Evolutionary conservation across 2,329 filamentous ascomycete species (phyloP).

Genomic region (Ustulina deusta): DNA sequence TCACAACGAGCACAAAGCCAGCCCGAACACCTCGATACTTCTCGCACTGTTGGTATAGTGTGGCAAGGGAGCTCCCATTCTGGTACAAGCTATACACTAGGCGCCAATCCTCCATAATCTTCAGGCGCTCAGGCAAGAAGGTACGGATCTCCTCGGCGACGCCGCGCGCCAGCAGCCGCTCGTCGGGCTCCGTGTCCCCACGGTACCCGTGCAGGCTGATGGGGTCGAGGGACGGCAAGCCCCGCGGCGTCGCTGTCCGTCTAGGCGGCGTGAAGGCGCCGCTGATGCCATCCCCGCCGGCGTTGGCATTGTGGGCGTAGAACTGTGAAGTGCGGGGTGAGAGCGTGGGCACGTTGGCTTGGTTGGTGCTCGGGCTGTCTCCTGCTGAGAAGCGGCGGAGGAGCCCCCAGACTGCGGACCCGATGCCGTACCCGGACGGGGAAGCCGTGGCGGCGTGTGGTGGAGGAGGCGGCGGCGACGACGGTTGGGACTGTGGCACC

Average conservation of each 20-base stretch:
- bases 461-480: conserved; percentile 29
- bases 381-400: conserved; percentile 74
- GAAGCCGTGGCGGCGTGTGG: conserved; percentile 30
- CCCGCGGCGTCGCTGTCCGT: conserved; percentile 61
- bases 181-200: conserved; percentile 67
- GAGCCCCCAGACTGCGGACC: conserved; percentile 62
- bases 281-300: conserved; percentile 61
- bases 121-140: conserved; percentile 85
- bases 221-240: conserved; percentile 88
- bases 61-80: conserved; percentile 87
- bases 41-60: conserved; percentile 84
- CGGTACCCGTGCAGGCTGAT: conserved; percentile 76
- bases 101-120: conserved; percentile 88
- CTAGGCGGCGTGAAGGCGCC: conserved; percentile 65
- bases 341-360: conserved; percentile 40
- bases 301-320: conserved; percentile 43
- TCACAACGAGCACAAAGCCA: conserved; percentile 90
- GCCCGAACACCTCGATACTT: conserved; percentile 75
- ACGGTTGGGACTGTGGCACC: conserved; percentile 17
- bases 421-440: conserved; percentile 44
- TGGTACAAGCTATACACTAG: conserved; percentile 91
- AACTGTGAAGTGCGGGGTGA: conserved; percentile 40
- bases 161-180: conserved; percentile 75
- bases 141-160: conserved; percentile 94
- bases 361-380: conserved; percentile 41